phyloP scores from a whole-genome alignment of 192 early-diverging fungal genomes.

The Umbelopsis sp. region DNA sequence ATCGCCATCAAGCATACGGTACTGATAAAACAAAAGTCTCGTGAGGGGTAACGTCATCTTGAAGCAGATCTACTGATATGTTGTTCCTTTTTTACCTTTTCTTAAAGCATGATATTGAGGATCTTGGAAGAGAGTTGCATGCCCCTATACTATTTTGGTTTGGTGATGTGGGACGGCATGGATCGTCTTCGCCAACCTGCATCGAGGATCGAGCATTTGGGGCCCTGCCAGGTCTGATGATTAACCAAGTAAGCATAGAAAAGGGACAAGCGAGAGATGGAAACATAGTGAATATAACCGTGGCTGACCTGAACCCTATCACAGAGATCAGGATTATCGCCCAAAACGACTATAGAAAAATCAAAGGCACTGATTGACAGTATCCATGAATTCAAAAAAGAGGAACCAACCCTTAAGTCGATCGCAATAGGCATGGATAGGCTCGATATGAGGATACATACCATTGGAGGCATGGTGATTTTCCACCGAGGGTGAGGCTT shows the following conservation, averaged over 20 bases:
- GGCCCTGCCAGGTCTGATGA: not conserved
- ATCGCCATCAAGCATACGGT: not conserved
- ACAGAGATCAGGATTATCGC: not conserved
- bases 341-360: not conserved
- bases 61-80: not conserved
- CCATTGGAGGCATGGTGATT: constrained; percentile 8
- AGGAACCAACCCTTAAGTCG: not conserved
- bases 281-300: not conserved
- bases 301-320: not conserved
- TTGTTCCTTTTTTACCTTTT: not conserved
- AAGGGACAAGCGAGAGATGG: not conserved
- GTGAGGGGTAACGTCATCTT: not conserved
- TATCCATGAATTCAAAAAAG: constrained; percentile 5
- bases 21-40: too few species aligned
- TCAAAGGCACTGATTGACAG: constrained; percentile 5
- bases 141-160: constrained; percentile 15
- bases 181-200: not conserved
- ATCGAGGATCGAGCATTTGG: not conserved
- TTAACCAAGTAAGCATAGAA: not conserved
- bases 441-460: not conserved
- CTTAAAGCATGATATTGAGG: not conserved
- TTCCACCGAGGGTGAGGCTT: not conserved
- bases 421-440: constrained; percentile 16
- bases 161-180: constrained; percentile 14
- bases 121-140: constrained; percentile 6